These are phyloP conservation scores for Calonectria honghensis DNA, from an alignment of 2,329 filamentous ascomycete species.

Conservation along the genomic window DNA sequence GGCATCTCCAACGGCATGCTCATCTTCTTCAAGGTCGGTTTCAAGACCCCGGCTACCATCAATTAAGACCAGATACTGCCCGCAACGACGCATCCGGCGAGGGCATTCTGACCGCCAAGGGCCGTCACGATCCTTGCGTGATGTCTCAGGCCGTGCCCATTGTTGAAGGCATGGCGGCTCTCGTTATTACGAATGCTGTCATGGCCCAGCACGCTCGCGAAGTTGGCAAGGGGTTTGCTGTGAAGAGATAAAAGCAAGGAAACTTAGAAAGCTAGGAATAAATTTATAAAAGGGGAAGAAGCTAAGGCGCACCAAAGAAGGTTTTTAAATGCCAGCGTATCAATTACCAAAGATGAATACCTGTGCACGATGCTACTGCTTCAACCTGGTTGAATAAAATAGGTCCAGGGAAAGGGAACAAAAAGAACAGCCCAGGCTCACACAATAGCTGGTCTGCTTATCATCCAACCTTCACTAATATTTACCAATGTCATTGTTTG, in stretches of 20 bases:
- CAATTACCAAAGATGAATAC: conserved; percentile 27
- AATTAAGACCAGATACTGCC: conserved; percentile 89
- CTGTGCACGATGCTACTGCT: conserved; percentile 6
- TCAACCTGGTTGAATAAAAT: conserved; percentile 1
- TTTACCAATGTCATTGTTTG: conserved; percentile 6
- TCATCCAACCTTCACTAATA: not conserved
- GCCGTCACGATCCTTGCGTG: conserved; percentile 94
- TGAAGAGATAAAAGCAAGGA: conserved; percentile 21
- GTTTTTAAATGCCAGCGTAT: conserved; percentile 21
- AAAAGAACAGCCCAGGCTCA: not conserved
- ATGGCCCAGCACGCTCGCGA: conserved; percentile 84
- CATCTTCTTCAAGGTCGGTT: conserved; percentile 95
- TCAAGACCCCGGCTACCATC: conserved; percentile 97
- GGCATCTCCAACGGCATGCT: conserved; percentile 95
- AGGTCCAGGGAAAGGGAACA: not conserved
- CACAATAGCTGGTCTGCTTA: not conserved
- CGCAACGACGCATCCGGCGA: conserved; percentile 83
- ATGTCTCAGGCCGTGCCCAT: conserved; percentile 91
- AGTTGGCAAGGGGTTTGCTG: conserved; percentile 56
- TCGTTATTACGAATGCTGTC: conserved; percentile 91
- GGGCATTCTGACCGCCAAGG: conserved; percentile 91
- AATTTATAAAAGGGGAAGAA: not conserved
- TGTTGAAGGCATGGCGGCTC: conserved; percentile 92
- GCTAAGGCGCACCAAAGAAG: not conserved
- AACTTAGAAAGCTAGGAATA: not conserved